These are phyloP conservation scores for Talaromyces marneffei DNA, from an alignment of 2,329 filamentous ascomycete genomes.

Conservation along the genomic window DNA sequence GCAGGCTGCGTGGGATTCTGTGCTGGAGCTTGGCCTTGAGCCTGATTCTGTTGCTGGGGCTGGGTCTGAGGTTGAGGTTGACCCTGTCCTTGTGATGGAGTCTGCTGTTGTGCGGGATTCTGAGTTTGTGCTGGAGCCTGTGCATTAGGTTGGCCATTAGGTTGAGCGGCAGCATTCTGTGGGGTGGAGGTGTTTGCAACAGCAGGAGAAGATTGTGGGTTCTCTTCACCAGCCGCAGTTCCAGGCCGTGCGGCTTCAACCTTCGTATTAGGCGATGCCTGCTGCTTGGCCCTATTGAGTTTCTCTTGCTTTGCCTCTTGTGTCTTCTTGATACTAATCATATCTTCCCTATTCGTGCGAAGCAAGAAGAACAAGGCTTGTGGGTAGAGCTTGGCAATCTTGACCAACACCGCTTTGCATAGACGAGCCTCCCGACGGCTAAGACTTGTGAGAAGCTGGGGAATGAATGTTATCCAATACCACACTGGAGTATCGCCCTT, in stretches of 20 bases:
- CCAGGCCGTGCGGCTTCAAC: constrained; percentile 33
- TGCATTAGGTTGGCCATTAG: constrained; percentile 21
- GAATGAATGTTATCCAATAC: constrained; percentile 99
- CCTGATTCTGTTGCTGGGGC: constrained; percentile 21
- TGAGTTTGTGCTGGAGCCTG: constrained; percentile 22
- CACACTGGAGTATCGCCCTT: constrained; percentile 96
- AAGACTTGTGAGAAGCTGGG: constrained; percentile 85
- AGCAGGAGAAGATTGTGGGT: constrained; percentile 43
- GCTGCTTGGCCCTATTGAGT: constrained; percentile 58
- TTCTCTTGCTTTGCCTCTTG: constrained; percentile 62
- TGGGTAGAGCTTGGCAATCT: constrained; percentile 92
- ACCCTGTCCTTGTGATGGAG: constrained; percentile 17
- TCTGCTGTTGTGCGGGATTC: constrained; percentile 19
- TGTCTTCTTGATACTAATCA: constrained; percentile 83
- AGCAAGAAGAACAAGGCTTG: constrained; percentile 95
- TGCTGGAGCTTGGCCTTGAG: constrained; percentile 17
- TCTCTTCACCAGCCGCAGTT: constrained; percentile 40
- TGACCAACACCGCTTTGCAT: constrained; percentile 77
- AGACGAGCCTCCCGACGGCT: constrained; percentile 86
- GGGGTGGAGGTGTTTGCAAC: constrained; percentile 37
- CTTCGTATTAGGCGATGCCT: constrained; percentile 34
- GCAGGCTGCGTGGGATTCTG: constrained; percentile 23
- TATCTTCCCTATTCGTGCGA: constrained; percentile 87
- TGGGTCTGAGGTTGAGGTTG: constrained; percentile 4
- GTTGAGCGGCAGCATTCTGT: constrained; percentile 20